Conservation (phyloP, 1,139 yeast genomes). For the Candida gigantensis region DNA sequence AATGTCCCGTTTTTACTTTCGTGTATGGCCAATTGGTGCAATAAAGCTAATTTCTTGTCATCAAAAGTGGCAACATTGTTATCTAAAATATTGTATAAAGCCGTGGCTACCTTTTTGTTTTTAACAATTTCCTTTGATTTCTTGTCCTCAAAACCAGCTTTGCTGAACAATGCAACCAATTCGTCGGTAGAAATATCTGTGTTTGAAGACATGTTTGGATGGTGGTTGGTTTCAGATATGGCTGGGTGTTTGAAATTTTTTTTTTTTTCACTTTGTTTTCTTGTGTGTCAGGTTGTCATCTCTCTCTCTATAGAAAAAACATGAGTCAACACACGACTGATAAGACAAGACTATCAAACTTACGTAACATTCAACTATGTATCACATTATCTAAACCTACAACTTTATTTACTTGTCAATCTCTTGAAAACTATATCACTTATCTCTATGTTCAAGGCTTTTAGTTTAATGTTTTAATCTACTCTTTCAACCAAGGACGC, state of each 20-base stretch:
- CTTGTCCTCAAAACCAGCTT: constrained; percentile 70
- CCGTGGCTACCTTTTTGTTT: constrained; percentile 78
- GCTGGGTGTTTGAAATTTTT: too few relatives aligned
- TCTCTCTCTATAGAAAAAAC: too few relatives aligned
- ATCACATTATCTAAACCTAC: too few relatives aligned
- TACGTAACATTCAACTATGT: too few relatives aligned
- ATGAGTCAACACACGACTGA: too few relatives aligned
- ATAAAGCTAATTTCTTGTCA: constrained; percentile 57
- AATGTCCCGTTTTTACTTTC: constrained; percentile 51
- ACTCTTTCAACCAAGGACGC: constrained; percentile 35
- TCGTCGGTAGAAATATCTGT: constrained; percentile 23
- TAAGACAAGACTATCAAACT: too few relatives aligned
- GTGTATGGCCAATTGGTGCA: constrained; percentile 72
- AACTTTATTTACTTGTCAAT: too few relatives aligned
- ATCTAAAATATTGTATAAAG: constrained; percentile 59
- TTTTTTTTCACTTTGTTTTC: too few relatives aligned
- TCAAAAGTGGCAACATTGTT: constrained; percentile 24
- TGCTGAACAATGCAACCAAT: constrained; percentile 46
- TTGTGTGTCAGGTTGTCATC: too few relatives aligned
- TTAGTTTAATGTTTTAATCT: background rate
- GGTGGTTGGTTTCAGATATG: background rate
- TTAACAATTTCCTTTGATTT: constrained; percentile 74
- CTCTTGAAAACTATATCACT: too few relatives aligned
- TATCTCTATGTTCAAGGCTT: too few relatives aligned
- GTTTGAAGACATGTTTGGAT: constrained; percentile 3